Conservation (phyloP, 495 filamentous ascomycete genomes). For the Usnea hakonensis region DNA sequence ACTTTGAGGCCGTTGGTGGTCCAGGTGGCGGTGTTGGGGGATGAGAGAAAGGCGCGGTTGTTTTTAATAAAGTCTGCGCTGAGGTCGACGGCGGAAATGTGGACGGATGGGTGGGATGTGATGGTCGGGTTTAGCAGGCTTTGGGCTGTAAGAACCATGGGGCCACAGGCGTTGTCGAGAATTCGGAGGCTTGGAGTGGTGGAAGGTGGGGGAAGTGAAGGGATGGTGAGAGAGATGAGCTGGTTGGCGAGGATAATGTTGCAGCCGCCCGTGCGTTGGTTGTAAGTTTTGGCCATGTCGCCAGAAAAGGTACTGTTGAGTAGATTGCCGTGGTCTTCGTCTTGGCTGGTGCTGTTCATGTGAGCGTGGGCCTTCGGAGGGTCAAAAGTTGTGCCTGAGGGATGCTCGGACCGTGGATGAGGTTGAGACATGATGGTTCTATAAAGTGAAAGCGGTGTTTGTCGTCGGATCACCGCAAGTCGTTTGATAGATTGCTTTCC, state of each 20-base stretch:
- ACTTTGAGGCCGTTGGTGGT: background rate
- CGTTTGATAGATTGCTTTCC: background rate
- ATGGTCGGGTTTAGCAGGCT: background rate
- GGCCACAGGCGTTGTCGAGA: slow-evolving; percentile 18
- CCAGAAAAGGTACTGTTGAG: slow-evolving; percentile 4
- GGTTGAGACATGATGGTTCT: background rate
- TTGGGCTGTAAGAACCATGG: slow-evolving; percentile 11
- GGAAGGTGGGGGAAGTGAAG: slow-evolving; percentile 3
- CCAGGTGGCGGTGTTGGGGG: background rate
- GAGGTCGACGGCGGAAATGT: slow-evolving; percentile 15
- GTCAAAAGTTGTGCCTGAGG: background rate
- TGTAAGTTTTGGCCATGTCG: slow-evolving; percentile 16
- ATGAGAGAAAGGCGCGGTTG: slow-evolving; percentile 5
- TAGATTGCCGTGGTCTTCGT: background rate
- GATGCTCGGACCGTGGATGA: background rate
- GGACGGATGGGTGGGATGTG: background rate
- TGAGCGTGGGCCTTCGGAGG: background rate
- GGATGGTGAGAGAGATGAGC: slow-evolving; percentile 5
- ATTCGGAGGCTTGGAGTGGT: slow-evolving; percentile 7
- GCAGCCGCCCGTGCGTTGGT: slow-evolving; percentile 18
- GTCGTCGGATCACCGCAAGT: background rate
- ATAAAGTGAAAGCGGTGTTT: background rate
- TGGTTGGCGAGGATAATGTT: slow-evolving; percentile 14
- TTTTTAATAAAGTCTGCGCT: slow-evolving; percentile 10
- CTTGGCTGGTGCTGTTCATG: background rate